Evolutionary conservation across 768 basidiomycete species (phyloP).

Genomic region (Lactarius tabidus): DNA sequence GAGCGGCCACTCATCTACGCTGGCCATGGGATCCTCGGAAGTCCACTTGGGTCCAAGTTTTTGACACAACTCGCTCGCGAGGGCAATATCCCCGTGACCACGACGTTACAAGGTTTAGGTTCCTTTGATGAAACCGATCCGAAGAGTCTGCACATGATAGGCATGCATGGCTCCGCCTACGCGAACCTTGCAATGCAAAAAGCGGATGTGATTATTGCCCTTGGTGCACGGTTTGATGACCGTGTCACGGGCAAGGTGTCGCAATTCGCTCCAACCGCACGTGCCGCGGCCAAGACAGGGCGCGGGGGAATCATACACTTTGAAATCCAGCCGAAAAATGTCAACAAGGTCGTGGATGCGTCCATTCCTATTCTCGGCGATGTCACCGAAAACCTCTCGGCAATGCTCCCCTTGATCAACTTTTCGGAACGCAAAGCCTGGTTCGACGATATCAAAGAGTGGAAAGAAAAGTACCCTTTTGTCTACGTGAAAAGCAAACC

Average conservation of each 20-base stretch:
- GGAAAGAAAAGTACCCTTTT: conserved; percentile 91
- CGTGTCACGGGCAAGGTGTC: conserved; percentile 92
- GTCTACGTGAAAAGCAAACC: conserved; percentile 61
- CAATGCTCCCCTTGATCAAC: conserved; percentile 77
- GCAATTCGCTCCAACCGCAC: conserved; percentile 87
- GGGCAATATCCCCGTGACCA: conserved; percentile 96
- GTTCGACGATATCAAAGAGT: conserved; percentile 76
- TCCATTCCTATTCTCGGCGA: conserved; percentile 93
- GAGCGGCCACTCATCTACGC: conserved; percentile 91
- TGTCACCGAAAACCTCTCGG: conserved; percentile 75
- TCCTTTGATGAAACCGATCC: conserved; percentile 90
- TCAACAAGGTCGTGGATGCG: conserved; percentile 98
- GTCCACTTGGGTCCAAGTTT: conserved; percentile 75
- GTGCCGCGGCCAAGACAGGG: conserved; percentile 77
- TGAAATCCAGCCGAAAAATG: conserved; percentile 97
- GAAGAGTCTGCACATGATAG: conserved; percentile 91
- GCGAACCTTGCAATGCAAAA: conserved; percentile 98
- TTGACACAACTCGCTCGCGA: conserved; percentile 71
- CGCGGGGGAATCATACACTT: conserved; percentile 98
- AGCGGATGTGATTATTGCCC: conserved; percentile 96
- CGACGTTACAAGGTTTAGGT: conserved; percentile 93
- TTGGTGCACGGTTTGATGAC: conserved; percentile 96
- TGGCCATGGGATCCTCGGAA: conserved; percentile 84
- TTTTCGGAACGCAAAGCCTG: conserved; percentile 63
- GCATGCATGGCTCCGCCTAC: conserved; percentile 97